Percentiles rank a stretch among this genome's conserved stretches.
phyloP scores from a whole-genome alignment of 2,329 filamentous ascomycete species.

The Fusarium sp. region DNA sequence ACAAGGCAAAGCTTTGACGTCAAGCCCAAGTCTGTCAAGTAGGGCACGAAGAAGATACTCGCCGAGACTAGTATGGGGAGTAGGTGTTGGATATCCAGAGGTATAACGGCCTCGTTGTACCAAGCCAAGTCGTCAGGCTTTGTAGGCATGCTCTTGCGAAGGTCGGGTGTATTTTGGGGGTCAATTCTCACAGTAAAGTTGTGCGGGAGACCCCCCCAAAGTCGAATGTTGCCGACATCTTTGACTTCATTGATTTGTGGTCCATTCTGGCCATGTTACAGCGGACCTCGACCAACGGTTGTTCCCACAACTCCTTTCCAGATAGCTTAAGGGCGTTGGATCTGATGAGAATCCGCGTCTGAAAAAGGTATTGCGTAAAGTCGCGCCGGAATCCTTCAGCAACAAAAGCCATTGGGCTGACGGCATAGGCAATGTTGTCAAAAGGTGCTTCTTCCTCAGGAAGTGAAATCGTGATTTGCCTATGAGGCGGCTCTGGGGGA shows the following conservation, averaged over 20 bases:
- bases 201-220: not conserved
- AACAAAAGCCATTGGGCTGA: not conserved
- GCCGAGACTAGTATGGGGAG: not conserved
- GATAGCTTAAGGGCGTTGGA: not conserved
- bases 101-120: not conserved
- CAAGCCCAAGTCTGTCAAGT: not conserved
- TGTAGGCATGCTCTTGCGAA: not conserved
- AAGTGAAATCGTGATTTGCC: not conserved
- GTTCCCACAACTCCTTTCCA: not conserved
- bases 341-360: not conserved
- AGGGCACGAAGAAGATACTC: not conserved
- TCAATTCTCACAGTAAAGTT: not conserved
- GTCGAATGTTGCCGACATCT: not conserved
- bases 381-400: not conserved
- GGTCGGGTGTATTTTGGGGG: not conserved
- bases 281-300: conserved; percentile 2
- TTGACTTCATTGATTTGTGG: not conserved
- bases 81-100: not conserved
- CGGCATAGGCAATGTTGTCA: not conserved
- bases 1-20: not conserved
- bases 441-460: not conserved
- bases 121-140: not conserved
- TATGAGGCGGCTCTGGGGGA: not conserved
- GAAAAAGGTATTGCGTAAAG: not conserved
- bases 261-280: not conserved